A percentile compares a stretch with the other conserved stretches of the same genome.
Evolutionary conservation across 768 basidiomycete species (phyloP).

Genomic region (Guyanaporus albipodus): DNA sequence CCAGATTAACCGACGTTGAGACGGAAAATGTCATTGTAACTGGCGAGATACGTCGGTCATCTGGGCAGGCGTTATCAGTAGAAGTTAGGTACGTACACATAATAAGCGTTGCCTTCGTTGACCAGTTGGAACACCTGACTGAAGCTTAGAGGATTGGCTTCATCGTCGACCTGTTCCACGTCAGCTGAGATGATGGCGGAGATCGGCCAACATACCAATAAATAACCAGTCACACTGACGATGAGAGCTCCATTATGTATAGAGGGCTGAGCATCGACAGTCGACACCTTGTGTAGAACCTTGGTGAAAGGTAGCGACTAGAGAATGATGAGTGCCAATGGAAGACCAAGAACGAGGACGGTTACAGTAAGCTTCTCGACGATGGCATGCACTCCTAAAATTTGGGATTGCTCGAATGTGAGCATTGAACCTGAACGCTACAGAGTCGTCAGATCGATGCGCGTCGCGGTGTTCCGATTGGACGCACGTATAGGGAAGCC

Average conservation of each 20-base stretch:
- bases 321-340: not conserved
- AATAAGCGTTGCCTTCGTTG: constrained; percentile 70
- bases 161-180: constrained; percentile 69
- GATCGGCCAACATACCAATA: constrained; percentile 50
- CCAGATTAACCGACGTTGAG: constrained; percentile 60
- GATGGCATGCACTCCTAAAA: constrained; percentile 55
- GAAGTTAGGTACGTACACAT: constrained; percentile 58
- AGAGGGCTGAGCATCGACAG: constrained; percentile 87
- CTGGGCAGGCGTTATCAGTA: constrained; percentile 1
- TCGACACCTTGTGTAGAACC: constrained; percentile 78
- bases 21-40: constrained; percentile 89
- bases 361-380: constrained; percentile 70
- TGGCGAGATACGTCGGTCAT: constrained; percentile 27
- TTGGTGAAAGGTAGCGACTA: constrained; percentile 77
- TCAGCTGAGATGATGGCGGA: constrained; percentile 1
- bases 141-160: constrained; percentile 76
- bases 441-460: constrained; percentile 21
- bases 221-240: constrained; percentile 85
- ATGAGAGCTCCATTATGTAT: constrained; percentile 50
- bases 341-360: not conserved
- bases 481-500: constrained; percentile 71
- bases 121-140: constrained; percentile 93
- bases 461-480: constrained; percentile 17
- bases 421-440: constrained; percentile 85
- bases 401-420: constrained; percentile 65